Base-by-base conservation (phyloP, 352 stramenopile genomes). In the Pythium plurisporium region DNA sequence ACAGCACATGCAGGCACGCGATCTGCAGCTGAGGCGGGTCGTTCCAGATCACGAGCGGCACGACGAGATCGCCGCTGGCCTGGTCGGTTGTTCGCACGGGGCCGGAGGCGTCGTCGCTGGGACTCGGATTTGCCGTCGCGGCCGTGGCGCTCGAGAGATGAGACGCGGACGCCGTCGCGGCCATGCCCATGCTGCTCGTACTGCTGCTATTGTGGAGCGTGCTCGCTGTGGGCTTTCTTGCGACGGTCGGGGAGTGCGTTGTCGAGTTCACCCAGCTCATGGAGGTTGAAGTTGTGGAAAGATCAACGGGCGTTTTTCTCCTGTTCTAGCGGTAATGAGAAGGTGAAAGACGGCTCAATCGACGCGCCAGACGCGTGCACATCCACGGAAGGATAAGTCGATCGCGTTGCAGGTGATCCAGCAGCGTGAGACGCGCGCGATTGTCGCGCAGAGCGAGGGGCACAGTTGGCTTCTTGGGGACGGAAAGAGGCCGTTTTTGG, bases 41-140 rank as follows among this genome's bases (percentile, higher is more conserved):
- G 34, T 73, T 73, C 79, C 80, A 92, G 30, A 92, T 69, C 62
- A 90, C 82, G 12, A 92, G 51, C 38, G 81, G 81, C 30, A 91
- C 67, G 30, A 86, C 53, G 10, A 89, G 74, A 27, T 89, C 76
- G 30, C 69, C 56, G 49, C 30, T 51, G 17, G 43, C 51, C 43
- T 70, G 63, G 49, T 69, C 62, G 17, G 52, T 69, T 12, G 62
- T 59, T 3, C 57, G 50, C 14, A 53, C 45, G 5, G 56, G 40
- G 10, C 47, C 42, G 1, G 50, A 31, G 48, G 33, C 1, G 20
- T 53, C 49, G 31, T 61, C 55, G 31, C 22, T 59, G 25, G 12
- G 26, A n/a, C 27, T 46, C 12, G 20, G n/a, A n/a, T n/a, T 15
- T 27, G 33, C 33, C 17, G 14, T 25, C n/a, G 19, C 30, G 22